Base-by-base conservation (phyloP, 2,329 filamentous ascomycete genomes). In the Pyrenophora tritici-repentis region DNA sequence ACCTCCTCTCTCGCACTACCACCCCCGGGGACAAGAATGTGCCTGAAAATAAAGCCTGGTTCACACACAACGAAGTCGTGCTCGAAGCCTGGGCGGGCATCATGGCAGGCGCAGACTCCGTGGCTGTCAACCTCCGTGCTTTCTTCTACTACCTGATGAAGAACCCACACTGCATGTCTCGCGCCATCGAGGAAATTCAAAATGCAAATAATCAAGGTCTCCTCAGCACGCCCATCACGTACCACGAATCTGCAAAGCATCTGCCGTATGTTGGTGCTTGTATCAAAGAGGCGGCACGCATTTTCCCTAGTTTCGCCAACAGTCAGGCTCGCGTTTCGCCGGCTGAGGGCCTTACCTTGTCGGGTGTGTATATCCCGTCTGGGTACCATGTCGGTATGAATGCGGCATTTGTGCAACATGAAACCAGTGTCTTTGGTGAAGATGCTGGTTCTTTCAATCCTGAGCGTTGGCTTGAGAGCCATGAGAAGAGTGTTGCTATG, bases 361-460 rank as follows among this genome's bases (percentile, higher is more conserved):
- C 51, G 9, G 58, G 52, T 14, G 46, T 55, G 13, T 66, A 61
- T 42, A 62, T 78, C n/a, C 72, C 75, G 2, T 63, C 58, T 2
- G 73, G 72, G 4, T 66, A 56, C 45, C 47, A 48, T 9, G 65
- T 75, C 6, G 67, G 71, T 3, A 71, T 75, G 32, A 75, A 71
- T 31, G 67, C 74, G 1, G 67, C 65, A 42, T 68, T 72, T 16
- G 63, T 33, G 13, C 73, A 73, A 20, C 65, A 67, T 6, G 77
- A 82, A 59, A 65, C 64, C 37, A 51, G 40, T 0, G 58, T 78
- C 3, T 83, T 78, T 58, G 81, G 79, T 0, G 56, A 68, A 0
- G 77, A 83, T 49, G 73, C 75, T 0, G 72, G 81, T 16, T 50
- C 56, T 0, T 83, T 78, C 55, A 67, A 70, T 1, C 79, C 80